Evolutionary conservation across 1,284 basidiomycete genomes (phyloP).

Genomic region (Meira nashicola): DNA sequence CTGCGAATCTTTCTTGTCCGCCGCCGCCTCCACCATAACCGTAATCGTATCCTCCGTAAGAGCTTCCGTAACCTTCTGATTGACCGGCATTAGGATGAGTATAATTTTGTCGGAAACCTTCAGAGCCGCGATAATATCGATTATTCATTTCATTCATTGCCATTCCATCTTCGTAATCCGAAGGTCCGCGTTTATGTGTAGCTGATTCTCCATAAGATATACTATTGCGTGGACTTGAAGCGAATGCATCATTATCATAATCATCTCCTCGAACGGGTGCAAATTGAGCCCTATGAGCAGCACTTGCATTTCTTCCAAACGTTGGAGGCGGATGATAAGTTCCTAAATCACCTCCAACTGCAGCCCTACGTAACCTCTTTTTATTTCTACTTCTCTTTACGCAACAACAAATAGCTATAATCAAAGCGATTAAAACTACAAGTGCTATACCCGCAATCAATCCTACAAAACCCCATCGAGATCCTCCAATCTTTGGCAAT

Average conservation of each 20-base stretch:
- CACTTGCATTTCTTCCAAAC: neutral
- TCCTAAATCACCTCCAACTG: neutral
- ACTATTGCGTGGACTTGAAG: conserved; percentile 5
- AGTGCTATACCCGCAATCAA: neutral
- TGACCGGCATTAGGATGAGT: neutral
- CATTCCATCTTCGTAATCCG: neutral
- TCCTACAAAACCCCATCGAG: neutral
- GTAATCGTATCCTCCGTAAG: neutral
- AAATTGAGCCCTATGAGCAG: too few species aligned
- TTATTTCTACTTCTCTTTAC: neutral
- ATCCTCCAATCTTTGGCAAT: neutral
- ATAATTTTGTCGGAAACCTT: conserved; percentile 2
- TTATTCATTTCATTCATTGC: conserved; percentile 4
- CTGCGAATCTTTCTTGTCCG: neutral
- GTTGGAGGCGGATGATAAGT: neutral
- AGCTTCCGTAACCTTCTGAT: too few species aligned
- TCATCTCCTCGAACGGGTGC: conserved; percentile 1
- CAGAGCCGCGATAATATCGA: neutral
- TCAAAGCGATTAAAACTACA: neutral
- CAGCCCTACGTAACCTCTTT: neutral
- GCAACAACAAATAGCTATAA: neutral
- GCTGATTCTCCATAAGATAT: neutral
- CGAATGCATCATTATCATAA: conserved; percentile 1
- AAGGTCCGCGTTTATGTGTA: neutral
- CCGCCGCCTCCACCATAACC: neutral